Percentiles rank a stretch among this genome's conserved stretches.
Conservation (phyloP, 768 basidiomycete genomes). For the Hericium rajendrae region DNA sequence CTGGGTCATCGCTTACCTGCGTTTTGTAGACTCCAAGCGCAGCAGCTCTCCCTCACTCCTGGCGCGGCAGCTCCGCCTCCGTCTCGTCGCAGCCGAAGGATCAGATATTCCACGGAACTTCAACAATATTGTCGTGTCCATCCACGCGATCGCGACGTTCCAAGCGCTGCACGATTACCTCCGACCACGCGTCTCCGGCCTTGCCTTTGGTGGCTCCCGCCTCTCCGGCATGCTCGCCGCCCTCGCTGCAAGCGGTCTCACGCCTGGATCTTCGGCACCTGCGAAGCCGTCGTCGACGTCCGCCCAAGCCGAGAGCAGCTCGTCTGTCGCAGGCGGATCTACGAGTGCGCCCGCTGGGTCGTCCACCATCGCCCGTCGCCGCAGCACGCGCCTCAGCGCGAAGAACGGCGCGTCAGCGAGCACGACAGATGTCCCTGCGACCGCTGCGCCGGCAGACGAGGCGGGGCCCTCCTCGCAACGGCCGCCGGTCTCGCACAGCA, state of each 20-base stretch:
- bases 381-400: constrained; percentile 78
- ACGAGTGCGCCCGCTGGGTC: constrained; percentile 9
- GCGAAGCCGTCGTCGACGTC: constrained; percentile 10
- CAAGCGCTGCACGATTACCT: constrained; percentile 95
- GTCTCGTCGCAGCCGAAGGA: constrained; percentile 82
- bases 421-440: constrained; percentile 7
- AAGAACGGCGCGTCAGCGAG: constrained; percentile 33
- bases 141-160: constrained; percentile 97
- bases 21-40: constrained; percentile 66
- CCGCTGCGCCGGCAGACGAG: constrained; percentile 12
- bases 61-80: constrained; percentile 85
- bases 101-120: constrained; percentile 80
- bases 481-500: constrained; percentile 1
- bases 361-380: constrained; percentile 42
- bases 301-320: constrained; percentile 10
- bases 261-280: constrained; percentile 32
- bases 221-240: constrained; percentile 89
- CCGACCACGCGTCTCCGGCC: constrained; percentile 76
- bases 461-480: constrained; percentile 6
- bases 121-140: constrained; percentile 90
- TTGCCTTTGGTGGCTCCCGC: constrained; percentile 51
- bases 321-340: constrained; percentile 2
- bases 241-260: constrained; percentile 58
- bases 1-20: neutral
- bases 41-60: constrained; percentile 77